phyloP scores from a whole-genome alignment of 2,329 filamentous ascomycete genomes.

The Pyricularia sp. region DNA sequence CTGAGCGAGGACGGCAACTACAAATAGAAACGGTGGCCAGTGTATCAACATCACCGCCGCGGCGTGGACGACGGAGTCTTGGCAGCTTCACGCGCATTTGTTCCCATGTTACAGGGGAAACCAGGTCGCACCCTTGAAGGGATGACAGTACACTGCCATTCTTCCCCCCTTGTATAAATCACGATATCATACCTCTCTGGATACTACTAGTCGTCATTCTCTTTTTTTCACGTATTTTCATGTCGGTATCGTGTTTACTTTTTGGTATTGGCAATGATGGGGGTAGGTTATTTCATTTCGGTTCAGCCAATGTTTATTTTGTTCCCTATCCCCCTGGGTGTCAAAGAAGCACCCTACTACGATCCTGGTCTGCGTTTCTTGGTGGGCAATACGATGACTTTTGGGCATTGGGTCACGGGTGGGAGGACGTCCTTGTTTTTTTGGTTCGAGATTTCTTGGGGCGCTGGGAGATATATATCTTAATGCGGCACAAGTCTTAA shows the following conservation, averaged over 20 bases:
- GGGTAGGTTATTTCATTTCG: neutral
- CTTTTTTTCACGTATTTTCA: neutral
- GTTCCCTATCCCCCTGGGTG: neutral
- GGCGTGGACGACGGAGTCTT: neutral
- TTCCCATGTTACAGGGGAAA: neutral
- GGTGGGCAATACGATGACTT: neutral
- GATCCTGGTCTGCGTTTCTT: neutral
- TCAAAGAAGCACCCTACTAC: neutral
- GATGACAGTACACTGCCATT: neutral
- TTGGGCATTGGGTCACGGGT: neutral
- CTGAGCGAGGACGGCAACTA: neutral
- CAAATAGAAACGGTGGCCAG: neutral
- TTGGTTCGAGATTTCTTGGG: neutral
- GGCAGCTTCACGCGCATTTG: neutral
- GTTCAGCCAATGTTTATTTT: neutral
- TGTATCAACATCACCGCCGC: neutral
- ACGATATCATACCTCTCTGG: neutral
- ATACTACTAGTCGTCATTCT: neutral
- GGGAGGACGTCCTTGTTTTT: neutral
- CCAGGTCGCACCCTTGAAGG: neutral
- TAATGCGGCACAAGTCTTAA: neutral
- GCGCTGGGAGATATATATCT: neutral
- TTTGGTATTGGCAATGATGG: neutral
- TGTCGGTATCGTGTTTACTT: neutral
- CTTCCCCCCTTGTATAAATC: neutral